Evolutionary conservation across 805 yeast genomes (phyloP), one percentile per base, ranked within the genome.

Genomic region (Metschnikowia cerradonensis): DNA sequence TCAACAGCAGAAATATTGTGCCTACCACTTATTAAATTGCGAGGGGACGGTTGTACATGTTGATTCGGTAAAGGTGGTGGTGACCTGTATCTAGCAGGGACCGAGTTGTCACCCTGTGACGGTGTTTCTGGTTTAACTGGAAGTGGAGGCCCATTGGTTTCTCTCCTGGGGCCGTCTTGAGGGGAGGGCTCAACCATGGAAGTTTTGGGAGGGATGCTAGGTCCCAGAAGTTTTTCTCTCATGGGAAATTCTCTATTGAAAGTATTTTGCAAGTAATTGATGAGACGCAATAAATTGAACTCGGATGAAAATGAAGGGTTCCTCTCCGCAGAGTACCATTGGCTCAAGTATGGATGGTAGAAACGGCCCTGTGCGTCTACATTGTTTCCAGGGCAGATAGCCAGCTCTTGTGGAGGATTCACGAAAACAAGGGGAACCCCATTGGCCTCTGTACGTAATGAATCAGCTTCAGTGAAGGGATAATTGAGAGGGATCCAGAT

Each of bases 401-500:
- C 56, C 34, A 73, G 63, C 67, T 73, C 72, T 34, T 69, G 70
- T n/a, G 82, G 76, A 2, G 85, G 82, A 19, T 77, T 73, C 10
- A 90, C 79, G 60, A 74, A 86, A 0, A 82, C 77, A n/a, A 81
- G 58, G 0, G 97, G 97, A 1, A 84, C 76, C 2, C 68, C 72
- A 35, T 59, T 58, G 19, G 59, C 55, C n/a, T 59, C 67, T 11
- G 41, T 11, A 11, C 30, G 30, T 1, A 56, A 17, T 13, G 40
- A 13, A 10, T 40, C 20, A 6, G 35, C 36, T 8, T 53, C 57
- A 3, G 58, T 55, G n/a, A 60, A 57, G 0, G 97, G 96, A 57
- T 87, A 90, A 22, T 74, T 71, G 26, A 76, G 75, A 0, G 96
- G 96, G 4, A 91, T 60, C 96, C 96, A 90, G 4, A 90, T 65